phyloP scores from a whole-genome alignment of 495 filamentous ascomycete genomes.

The Lindgomyces ingoldianus region DNA sequence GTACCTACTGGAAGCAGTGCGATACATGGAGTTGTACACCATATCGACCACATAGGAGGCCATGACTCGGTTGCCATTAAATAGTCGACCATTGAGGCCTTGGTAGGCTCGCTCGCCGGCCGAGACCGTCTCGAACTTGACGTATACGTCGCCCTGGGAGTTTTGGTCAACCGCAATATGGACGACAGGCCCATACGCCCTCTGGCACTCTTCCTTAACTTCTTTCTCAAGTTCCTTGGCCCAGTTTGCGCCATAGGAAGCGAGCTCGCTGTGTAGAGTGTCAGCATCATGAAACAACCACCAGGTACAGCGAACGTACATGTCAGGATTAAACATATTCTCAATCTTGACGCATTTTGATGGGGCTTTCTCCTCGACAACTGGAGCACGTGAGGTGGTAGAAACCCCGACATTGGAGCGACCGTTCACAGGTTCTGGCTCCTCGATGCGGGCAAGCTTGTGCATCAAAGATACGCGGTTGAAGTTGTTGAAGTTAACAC shows the following conservation, averaged over 20 bases:
- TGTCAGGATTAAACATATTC: conserved; percentile 89
- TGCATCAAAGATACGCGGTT: conserved; percentile 96
- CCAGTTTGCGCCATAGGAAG: conserved; percentile 82
- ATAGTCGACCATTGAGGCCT: conserved; percentile 94
- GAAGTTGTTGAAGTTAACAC: conserved; percentile 99
- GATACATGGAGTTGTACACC: conserved; percentile 96
- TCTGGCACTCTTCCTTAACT: conserved; percentile 87
- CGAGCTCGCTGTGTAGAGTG: conserved; percentile 24
- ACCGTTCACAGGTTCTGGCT: conserved; percentile 71
- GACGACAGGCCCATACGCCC: conserved; percentile 96
- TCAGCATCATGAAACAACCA: conserved; percentile 47
- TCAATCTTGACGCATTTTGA: conserved; percentile 91
- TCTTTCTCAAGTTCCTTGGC: conserved; percentile 93
- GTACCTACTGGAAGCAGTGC: conserved; percentile 15
- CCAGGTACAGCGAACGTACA: conserved; percentile 62
- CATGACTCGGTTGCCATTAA: conserved; percentile 84
- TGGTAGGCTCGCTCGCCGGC: conserved; percentile 97
- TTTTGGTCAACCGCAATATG: conserved; percentile 96
- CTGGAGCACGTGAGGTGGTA: conserved; percentile 61
- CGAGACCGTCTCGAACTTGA: conserved; percentile 93
- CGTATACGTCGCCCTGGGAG: conserved; percentile 89
- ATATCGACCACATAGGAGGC: conserved; percentile 95
- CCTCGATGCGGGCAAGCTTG: conserved; percentile 82
- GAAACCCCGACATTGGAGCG: conserved; percentile 73
- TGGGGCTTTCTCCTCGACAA: conserved; percentile 72